Conservation (phyloP, 1,139 yeast genomes). For the Geotrichum fermentans region DNA sequence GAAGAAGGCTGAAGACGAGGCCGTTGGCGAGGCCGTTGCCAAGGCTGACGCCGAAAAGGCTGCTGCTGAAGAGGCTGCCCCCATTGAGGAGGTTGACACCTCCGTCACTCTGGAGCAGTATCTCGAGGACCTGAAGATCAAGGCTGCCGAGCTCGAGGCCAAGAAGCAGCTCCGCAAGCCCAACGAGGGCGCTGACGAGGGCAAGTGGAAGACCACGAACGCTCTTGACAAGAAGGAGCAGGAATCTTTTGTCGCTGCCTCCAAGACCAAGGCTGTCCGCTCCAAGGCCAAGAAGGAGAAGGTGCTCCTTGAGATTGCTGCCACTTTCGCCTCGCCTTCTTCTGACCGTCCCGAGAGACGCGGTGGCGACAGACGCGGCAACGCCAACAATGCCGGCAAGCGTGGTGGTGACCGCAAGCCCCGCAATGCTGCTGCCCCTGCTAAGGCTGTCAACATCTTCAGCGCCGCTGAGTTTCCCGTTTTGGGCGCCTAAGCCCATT, state of each 20-base stretch:
- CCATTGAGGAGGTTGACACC: slow-evolving; percentile 35
- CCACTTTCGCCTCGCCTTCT: slow-evolving; percentile 40
- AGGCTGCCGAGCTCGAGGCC: slow-evolving; percentile 37
- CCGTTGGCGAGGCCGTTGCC: slow-evolving; percentile 61
- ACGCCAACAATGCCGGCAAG: slow-evolving; percentile 20
- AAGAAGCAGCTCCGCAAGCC: slow-evolving; percentile 49
- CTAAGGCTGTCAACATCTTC: slow-evolving; percentile 29
- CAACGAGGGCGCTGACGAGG: slow-evolving; percentile 55
- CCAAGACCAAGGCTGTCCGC: slow-evolving; percentile 45
- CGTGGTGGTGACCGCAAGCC: slow-evolving; percentile 28
- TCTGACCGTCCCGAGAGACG: slow-evolving; percentile 21
- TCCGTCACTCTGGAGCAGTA: slow-evolving; percentile 65
- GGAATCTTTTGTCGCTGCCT: slow-evolving; percentile 47
- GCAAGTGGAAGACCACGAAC: slow-evolving; percentile 42
- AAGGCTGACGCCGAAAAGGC: slow-evolving; percentile 45
- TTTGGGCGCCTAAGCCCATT: slow-evolving; percentile 32
- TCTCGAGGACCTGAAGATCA: slow-evolving; percentile 56
- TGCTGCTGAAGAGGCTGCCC: slow-evolving; percentile 35
- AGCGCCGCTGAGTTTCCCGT: slow-evolving; percentile 34
- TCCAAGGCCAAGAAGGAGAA: slow-evolving; percentile 63
- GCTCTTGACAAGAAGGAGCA: slow-evolving; percentile 37
- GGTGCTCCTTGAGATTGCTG: slow-evolving; percentile 57
- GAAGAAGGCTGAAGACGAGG: slow-evolving; percentile 54
- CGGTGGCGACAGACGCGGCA: slow-evolving; percentile 32
- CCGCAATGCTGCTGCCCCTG: slow-evolving; percentile 23